Percentiles rank a stretch among this genome's conserved stretches.
Conservation (phyloP, 345 rosid genomes). For the Eucalyptus microcorys region DNA sequence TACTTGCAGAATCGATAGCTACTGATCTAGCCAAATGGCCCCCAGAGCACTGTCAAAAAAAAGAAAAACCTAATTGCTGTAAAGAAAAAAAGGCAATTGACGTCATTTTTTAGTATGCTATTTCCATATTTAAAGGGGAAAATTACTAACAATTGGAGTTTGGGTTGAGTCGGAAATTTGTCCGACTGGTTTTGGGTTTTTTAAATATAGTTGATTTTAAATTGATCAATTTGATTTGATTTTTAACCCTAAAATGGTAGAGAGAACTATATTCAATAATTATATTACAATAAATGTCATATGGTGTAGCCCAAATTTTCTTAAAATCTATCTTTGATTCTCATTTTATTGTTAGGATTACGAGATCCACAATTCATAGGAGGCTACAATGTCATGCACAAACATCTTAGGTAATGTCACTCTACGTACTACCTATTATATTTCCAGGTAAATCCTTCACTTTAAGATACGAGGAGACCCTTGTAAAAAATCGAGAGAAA, state of each 20-base stretch:
- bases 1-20: neutral
- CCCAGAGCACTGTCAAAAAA: neutral
- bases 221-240: too few species aligned
- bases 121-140: neutral
- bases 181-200: too few species aligned
- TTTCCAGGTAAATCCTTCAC: too few species aligned
- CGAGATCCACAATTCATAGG: too few species aligned
- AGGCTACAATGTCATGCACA: too few species aligned
- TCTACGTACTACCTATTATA: too few species aligned
- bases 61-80: neutral
- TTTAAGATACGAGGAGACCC: too few species aligned
- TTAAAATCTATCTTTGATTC: neutral
- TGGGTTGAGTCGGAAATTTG: neutral
- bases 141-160: neutral
- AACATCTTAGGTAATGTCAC: too few species aligned
- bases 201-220: too few species aligned
- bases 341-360: too few species aligned
- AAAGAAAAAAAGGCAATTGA: neutral
- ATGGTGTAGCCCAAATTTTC: neutral
- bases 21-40: neutral
- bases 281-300: neutral
- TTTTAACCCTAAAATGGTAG: neutral
- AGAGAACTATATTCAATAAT: too few species aligned
- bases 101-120: rapidly evolving
- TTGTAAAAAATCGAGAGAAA: too few species aligned